A percentile compares a stretch with the other conserved stretches of the same genome.
phyloP scores from a whole-genome alignment of 768 basidiomycete genomes.

The Tricholoma terreum region DNA sequence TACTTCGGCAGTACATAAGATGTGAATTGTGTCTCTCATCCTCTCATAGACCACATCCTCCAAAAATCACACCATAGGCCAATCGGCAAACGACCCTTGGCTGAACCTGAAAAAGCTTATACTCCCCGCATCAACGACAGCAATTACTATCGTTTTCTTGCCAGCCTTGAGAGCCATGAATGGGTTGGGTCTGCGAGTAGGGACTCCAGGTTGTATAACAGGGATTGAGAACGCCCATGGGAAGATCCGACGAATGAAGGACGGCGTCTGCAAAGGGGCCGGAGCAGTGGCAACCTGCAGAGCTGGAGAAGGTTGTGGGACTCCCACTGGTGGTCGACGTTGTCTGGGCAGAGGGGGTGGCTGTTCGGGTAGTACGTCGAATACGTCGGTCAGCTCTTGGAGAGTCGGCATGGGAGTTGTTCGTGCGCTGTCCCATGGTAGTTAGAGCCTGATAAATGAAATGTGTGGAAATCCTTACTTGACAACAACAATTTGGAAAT shows the following conservation, averaged over 20 bases:
- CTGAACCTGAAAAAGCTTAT: constrained; percentile 88
- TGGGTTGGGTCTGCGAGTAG: constrained; percentile 54
- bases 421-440: constrained; percentile 55
- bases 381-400: constrained; percentile 72
- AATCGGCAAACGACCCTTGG: constrained; percentile 80
- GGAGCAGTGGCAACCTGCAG: background rate
- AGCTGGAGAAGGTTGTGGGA: constrained; percentile 12
- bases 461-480: constrained; percentile 50
- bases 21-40: too few species aligned
- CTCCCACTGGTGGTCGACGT: constrained; percentile 21
- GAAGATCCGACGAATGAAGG: constrained; percentile 26
- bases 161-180: constrained; percentile 83
- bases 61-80: constrained; percentile 55
- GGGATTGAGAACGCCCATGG: constrained; percentile 20
- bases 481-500: constrained; percentile 84
- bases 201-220: constrained; percentile 9
- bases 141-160: constrained; percentile 79
- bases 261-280: constrained; percentile 10
- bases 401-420: constrained; percentile 81
- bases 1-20: too few species aligned
- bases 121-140: constrained; percentile 84
- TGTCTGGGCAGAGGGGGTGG: constrained; percentile 57
- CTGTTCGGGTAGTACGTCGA: constrained; percentile 64
- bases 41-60: too few species aligned
- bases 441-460: background rate